These are phyloP conservation scores for Candida railenensis DNA, from an alignment of 805 yeast species.

Conservation along the genomic window DNA sequence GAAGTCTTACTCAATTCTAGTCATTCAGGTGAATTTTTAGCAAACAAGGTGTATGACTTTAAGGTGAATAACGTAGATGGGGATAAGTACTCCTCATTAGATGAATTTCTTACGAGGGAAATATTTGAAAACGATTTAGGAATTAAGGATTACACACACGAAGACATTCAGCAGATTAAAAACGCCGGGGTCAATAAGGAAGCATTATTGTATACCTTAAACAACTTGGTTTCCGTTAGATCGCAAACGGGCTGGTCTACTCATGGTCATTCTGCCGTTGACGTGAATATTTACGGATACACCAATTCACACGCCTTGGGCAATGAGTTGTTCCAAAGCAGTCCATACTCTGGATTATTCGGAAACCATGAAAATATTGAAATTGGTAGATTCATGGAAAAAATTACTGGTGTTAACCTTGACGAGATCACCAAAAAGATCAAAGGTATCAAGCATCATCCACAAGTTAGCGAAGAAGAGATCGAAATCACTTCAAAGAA, in stretches of 20 bases:
- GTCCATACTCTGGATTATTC: conserved; percentile 44
- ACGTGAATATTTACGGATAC: conserved; percentile 86
- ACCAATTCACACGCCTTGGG: conserved; percentile 54
- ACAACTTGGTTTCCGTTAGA: conserved; percentile 72
- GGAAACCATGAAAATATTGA: conserved; percentile 90
- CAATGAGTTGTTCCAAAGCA: conserved; percentile 28
- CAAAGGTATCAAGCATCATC: conserved; percentile 49
- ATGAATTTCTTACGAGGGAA: conserved; percentile 48
- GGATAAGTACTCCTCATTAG: conserved; percentile 20
- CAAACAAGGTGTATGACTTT: conserved; percentile 42
- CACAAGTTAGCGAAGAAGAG: conserved; percentile 13
- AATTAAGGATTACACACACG: conserved; percentile 51
- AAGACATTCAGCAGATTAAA: conserved; percentile 42
- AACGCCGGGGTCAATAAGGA: conserved; percentile 25
- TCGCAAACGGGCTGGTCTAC: conserved; percentile 97
- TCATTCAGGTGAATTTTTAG: conserved; percentile 75
- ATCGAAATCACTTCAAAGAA: background rate
- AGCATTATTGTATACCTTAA: conserved; percentile 50
- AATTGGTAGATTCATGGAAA: conserved; percentile 71
- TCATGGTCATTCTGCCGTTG: conserved; percentile 95
- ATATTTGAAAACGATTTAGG: conserved; percentile 68
- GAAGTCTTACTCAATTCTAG: conserved; percentile 65
- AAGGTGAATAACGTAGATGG: conserved; percentile 18
- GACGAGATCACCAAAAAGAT: conserved; percentile 48
- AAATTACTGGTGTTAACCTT: conserved; percentile 49